A percentile compares a stretch with the other conserved stretches of the same genome.
phyloP scores from a whole-genome alignment of 2,329 filamentous ascomycete genomes.

The Botrytis aclada region DNA sequence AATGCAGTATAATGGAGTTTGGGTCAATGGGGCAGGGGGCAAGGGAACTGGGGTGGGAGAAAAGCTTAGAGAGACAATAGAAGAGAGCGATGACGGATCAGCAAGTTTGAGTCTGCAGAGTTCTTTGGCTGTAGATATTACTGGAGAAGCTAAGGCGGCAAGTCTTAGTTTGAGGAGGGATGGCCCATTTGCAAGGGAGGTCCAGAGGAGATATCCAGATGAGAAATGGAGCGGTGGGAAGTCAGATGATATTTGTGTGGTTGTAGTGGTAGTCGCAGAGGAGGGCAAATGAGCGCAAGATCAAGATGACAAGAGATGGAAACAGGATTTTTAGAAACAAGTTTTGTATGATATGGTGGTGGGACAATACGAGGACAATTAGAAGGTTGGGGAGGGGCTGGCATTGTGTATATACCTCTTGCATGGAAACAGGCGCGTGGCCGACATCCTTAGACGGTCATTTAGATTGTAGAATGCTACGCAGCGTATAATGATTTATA shows the following conservation, averaged over 20 bases:
- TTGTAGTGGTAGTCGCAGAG: conserved; percentile 75
- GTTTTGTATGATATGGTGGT: not conserved
- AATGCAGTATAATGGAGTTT: conserved; percentile 74
- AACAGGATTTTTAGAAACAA: not conserved
- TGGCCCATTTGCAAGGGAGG: conserved; percentile 92
- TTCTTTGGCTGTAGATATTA: conserved; percentile 73
- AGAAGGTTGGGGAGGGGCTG: not conserved
- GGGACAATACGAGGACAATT: not conserved
- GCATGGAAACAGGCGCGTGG: not conserved
- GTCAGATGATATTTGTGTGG: conserved; percentile 89
- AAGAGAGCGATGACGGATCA: conserved; percentile 42
- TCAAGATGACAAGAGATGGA: not conserved
- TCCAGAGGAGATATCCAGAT: conserved; percentile 79
- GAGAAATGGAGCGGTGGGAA: conserved; percentile 92
- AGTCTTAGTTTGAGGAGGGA: conserved; percentile 79
- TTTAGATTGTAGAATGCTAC: conserved; percentile 17
- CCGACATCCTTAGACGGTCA: conserved; percentile 1
- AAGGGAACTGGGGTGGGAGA: conserved; percentile 62
- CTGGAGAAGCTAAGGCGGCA: conserved; percentile 77
- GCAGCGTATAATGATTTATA: not conserved
- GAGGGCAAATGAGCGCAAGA: conserved; percentile 39
- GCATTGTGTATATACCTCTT: conserved; percentile 7
- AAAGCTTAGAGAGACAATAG: conserved; percentile 54
- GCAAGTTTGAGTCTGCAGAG: conserved; percentile 60
- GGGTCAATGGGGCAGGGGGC: conserved; percentile 57